Base-by-base conservation (phyloP, 331 rosid genomes). In the Rosa hybrid region DNA sequence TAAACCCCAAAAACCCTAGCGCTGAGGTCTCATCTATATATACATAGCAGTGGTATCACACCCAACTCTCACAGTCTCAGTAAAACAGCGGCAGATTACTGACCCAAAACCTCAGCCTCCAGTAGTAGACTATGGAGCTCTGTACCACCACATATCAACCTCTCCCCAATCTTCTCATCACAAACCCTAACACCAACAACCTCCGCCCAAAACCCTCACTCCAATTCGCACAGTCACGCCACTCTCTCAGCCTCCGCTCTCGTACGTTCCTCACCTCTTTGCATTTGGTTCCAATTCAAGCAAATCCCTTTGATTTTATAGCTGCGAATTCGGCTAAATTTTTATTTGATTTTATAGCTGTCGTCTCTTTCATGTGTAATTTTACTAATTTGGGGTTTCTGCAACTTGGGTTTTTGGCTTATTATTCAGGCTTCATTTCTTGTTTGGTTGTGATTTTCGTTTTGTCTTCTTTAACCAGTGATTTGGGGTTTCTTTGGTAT, bases 221-320 rank as follows among this genome's bases (percentile, higher is more conserved):
- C 12, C 68, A 63, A 60, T 7, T 74, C 68, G 72, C 72, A 0
- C 8, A 71, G 60, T 59, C 86, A 41, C 71, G 78, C 78, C 4
- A 48, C 18, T 18, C 72, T 13, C 12, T 53, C 18, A 16, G 50
- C 21, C 85, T 82, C 18, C 89, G 48, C 73, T 86, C 84, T 79
- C 90, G 97, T 94, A 92, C 45, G 95, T 88, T 86, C 84, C 75
- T 42, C 39, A 60, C 78, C 84, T 89, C 34, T 74, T 54, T 68
- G 44, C 67, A 44, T 80, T 82, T 60, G 69, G 27, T 81, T 78
- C 71, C 39, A 45, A 25, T 80, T 44, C 27, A 12, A 80, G 67
- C 77, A 53, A 64, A 67, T 65, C 79, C 77, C 75, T 60, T 63
- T 75, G 49, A 11, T 50, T 41, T 12, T 34, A 4, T 73, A 34